Evolutionary conservation across 345 rosid species (phyloP), one percentile per base, ranked within the genome.

Genomic region (Arabis alpina): DNA sequence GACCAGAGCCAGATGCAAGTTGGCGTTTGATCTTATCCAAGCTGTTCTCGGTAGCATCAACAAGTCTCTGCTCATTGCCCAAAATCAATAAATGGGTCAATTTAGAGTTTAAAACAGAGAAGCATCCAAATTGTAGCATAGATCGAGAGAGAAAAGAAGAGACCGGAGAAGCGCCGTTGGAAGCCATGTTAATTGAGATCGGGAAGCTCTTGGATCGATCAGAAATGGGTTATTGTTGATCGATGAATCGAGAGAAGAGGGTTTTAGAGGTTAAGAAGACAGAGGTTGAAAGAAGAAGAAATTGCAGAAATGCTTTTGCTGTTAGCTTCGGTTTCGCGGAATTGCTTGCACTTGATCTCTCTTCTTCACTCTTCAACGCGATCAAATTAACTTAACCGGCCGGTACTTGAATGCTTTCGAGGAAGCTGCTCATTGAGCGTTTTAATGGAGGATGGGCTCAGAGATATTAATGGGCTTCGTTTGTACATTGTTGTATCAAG

Each of bases 1-100:
- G 77, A 51, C 97, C 94, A 47, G 99, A 92, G 78, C 97, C 97
- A 8, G 98, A 86, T 30, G 98, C 94, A 50, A 95, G 64, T 75
- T 95, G 97, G 71, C 99, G 83, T 79, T 95, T 95, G 85, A 95
- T 92, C 92, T 79, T 92, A 76, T 92, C 99, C 84, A 94, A 86
- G 80, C 96, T 89, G 79, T 78, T 88, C 73, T 85, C 91, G 5
- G 88, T 81, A 27, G 88, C 77, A 74, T 84, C 92, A 59, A 74
- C 82, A 49, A 56, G 45, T 78, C 80, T 76, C 85, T 87, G 91
- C 62, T 78, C 71, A 69, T 16, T 23, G 5, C 4, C 37, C 65
- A 53, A 6, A 39, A 24, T 23, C 40, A n/a, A 12, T 13, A 71
- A 51, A 23, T 15, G 14, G 25, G 25, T 45, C 30, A 67, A 72